A percentile compares a stretch with the other conserved stretches of the same genome.
Evolutionary conservation across 1,284 basidiomycete species (phyloP).

Genomic region (Cryptococcus deneoformans): DNA sequence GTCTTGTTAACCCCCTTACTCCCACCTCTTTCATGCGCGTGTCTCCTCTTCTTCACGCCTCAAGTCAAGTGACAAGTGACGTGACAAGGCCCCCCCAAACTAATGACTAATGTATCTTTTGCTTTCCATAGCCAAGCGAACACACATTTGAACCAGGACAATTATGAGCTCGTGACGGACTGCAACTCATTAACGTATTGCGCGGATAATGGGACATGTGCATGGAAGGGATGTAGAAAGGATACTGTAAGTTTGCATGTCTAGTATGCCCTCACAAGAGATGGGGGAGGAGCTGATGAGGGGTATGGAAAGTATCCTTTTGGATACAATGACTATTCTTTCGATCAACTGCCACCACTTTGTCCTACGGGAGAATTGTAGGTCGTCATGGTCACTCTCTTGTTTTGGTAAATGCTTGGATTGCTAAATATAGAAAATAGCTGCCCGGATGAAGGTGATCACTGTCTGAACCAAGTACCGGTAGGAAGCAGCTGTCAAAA

Average conservation of each 20-base stretch:
- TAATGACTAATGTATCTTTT: not conserved
- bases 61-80: too few species aligned
- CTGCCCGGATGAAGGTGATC: constrained; percentile 79
- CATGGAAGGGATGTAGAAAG: constrained; percentile 64
- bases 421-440: constrained; percentile 50
- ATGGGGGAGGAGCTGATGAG: constrained; percentile 2
- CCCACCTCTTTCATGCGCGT: too few species aligned
- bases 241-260: constrained; percentile 57
- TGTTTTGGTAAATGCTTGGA: not conserved
- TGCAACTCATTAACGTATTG: constrained; percentile 71
- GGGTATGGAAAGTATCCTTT: constrained; percentile 41
- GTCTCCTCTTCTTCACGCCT: too few species aligned
- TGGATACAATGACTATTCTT: constrained; percentile 44
- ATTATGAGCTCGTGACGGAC: constrained; percentile 71
- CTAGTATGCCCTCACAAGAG: not conserved
- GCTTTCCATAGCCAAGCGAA: constrained; percentile 28
- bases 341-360: constrained; percentile 57
- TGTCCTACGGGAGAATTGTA: constrained; percentile 57
- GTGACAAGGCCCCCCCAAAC: not conserved
- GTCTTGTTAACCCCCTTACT: constrained; percentile 1
- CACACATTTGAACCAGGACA: constrained; percentile 67
- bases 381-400: constrained; percentile 8
- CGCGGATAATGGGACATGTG: constrained; percentile 58
- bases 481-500: constrained; percentile 74
- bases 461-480: constrained; percentile 61